Percentiles rank a stretch among this genome's conserved stretches.
phyloP scores from a whole-genome alignment of 208 protist species.

The Porcisia deanei region DNA sequence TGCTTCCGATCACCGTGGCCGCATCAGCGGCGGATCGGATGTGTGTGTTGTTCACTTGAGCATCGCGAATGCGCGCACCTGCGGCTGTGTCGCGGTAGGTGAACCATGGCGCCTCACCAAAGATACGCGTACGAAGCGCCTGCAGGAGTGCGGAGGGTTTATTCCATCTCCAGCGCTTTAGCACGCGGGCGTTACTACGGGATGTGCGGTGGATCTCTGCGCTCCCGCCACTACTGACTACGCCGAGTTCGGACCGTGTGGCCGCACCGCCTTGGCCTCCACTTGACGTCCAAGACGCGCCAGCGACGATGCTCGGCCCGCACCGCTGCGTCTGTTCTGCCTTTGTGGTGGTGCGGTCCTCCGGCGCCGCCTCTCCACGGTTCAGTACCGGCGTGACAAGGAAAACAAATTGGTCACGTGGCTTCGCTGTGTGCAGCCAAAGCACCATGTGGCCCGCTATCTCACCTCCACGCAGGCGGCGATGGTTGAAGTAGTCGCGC shows the following conservation, averaged over 20 bases:
- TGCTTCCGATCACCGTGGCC: background rate
- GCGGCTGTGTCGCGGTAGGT: background rate
- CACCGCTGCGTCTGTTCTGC: background rate
- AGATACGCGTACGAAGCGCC: constrained; percentile 9
- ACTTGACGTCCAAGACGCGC: background rate
- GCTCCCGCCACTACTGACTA: background rate
- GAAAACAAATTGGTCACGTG: constrained; percentile 71
- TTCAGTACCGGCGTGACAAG: constrained; percentile 58
- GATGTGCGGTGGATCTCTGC: background rate
- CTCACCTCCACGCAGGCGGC: constrained; percentile 55
- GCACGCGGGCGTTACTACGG: background rate
- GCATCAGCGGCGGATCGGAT: background rate
- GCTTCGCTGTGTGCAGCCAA: constrained; percentile 63
- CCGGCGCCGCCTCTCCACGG: background rate
- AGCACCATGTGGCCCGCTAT: constrained; percentile 64
- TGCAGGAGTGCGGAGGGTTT: background rate
- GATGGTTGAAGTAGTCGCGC: constrained; percentile 72
- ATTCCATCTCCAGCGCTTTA: background rate
- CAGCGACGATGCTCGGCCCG: background rate
- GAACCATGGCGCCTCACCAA: constrained; percentile 32
- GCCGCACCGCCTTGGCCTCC: background rate
- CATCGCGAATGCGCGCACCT: background rate
- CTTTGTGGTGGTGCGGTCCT: background rate
- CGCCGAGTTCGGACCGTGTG: background rate
- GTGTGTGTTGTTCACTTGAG: background rate